Percentiles rank a stretch among this genome's conserved stretches.
These are phyloP conservation scores for Solanum chiquidenum DNA, from an alignment of 257 asterid species.

Conservation along the genomic window DNA sequence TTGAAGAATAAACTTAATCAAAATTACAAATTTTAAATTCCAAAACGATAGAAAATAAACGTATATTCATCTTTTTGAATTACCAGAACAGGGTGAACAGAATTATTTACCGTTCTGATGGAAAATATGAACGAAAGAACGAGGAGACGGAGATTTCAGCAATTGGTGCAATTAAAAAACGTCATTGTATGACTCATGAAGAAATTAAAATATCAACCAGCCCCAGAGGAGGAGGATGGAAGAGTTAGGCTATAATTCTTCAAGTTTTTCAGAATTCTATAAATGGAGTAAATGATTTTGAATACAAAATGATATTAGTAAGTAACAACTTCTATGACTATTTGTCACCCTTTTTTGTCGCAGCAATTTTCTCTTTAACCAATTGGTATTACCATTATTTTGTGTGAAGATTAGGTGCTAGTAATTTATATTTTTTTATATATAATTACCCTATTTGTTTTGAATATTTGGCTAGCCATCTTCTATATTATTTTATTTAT, in stretches of 20 bases:
- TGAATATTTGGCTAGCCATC: background rate
- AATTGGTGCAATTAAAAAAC: background rate
- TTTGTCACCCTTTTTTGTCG: slow-evolving; percentile 17
- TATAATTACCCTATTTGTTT: too few relatives aligned
- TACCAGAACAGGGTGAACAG: background rate
- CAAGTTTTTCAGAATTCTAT: background rate
- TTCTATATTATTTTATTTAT: too few relatives aligned
- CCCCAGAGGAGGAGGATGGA: background rate
- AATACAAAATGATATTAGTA: background rate
- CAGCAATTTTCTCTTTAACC: slow-evolving; percentile 15
- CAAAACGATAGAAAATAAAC: background rate
- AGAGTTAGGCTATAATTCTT: slow-evolving; percentile 8
- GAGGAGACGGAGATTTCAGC: background rate
- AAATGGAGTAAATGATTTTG: background rate
- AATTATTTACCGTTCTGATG: background rate
- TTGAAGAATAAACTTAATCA: background rate
- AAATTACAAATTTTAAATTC: background rate
- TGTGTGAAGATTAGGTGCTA: background rate
- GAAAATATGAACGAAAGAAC: background rate
- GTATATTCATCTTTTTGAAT: background rate
- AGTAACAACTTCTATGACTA: background rate
- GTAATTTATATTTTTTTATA: background rate
- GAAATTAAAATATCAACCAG: background rate
- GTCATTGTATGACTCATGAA: background rate
- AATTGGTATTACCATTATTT: background rate